Conservation (phyloP, 75 land plant species). For the Azolla pinnata region DNA sequence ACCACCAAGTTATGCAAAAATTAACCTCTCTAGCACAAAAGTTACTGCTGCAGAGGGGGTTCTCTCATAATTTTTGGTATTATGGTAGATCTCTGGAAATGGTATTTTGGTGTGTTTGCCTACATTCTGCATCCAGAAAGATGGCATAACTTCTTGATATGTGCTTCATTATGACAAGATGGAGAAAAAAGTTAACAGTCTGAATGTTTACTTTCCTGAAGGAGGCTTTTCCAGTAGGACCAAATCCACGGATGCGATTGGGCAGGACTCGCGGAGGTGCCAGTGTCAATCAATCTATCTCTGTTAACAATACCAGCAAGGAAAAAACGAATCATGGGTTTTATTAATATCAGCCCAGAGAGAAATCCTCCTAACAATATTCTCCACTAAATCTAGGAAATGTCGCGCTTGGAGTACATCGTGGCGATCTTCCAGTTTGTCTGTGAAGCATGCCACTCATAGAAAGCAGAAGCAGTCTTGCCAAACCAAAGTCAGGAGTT, state of each 20-base stretch:
- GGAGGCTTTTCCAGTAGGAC: conserved; percentile 71
- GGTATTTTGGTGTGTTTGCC: background rate
- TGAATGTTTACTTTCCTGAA: conserved; percentile 13
- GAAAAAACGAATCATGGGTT: too few relatives aligned
- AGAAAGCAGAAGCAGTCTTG: too few relatives aligned
- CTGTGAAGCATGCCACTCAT: too few relatives aligned
- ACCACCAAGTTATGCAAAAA: background rate
- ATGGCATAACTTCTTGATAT: background rate
- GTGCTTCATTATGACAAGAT: background rate
- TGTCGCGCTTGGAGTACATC: too few relatives aligned
- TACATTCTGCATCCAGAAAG: background rate
- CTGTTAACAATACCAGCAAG: too few relatives aligned
- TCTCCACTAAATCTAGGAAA: too few relatives aligned
- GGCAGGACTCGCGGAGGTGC: conserved; percentile 27
- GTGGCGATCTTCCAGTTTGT: too few relatives aligned
- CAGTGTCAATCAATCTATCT: conserved; percentile 30
- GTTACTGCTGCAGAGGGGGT: too few relatives aligned
- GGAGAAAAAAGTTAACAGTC: background rate
- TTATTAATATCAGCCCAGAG: conserved; percentile 15
- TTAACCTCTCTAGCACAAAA: too few relatives aligned
- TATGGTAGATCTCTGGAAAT: background rate
- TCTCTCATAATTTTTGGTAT: too few relatives aligned
- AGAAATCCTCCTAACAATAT: conserved; percentile 5
- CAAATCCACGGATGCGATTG: conserved; percentile 39
- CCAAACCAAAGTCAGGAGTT: too few relatives aligned